Evolutionary conservation across 2,329 filamentous ascomycete genomes (phyloP).

Genomic region (Setomelanomma holmii): DNA sequence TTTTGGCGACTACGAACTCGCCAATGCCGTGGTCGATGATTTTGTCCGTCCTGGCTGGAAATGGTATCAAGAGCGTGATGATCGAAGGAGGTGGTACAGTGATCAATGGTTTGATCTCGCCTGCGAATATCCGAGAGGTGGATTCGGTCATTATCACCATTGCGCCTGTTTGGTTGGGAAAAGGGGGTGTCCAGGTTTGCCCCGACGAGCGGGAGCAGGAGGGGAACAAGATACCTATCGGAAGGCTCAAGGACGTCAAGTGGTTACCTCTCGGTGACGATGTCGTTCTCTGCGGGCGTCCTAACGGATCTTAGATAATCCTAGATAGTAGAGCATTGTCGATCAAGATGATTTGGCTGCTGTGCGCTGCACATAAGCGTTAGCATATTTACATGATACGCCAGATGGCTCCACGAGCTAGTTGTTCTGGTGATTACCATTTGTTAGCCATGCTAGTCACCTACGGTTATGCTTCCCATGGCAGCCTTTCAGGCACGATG

Average conservation of each 20-base stretch:
- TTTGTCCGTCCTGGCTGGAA: constrained; percentile 62
- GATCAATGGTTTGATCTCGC: constrained; percentile 79
- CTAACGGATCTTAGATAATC: not conserved
- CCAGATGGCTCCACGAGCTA: too few species aligned
- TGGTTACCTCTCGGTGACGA: constrained; percentile 86
- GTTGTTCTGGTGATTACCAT: too few species aligned
- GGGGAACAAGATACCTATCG: constrained; percentile 62
- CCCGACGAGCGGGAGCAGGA: constrained; percentile 65
- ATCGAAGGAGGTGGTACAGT: constrained; percentile 85
- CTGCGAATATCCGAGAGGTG: constrained; percentile 67
- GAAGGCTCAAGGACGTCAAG: constrained; percentile 69
- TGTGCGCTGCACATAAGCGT: too few species aligned
- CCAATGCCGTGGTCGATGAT: constrained; percentile 66
- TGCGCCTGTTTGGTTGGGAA: constrained; percentile 88
- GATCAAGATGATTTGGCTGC: not conserved
- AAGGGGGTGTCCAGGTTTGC: constrained; percentile 79
- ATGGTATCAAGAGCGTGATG: constrained; percentile 82
- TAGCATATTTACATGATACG: too few species aligned
- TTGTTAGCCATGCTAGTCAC: too few species aligned
- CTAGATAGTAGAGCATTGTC: not conserved
- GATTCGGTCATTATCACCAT: constrained; percentile 86
- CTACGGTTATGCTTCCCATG: constrained; percentile 26
- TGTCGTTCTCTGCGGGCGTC: constrained; percentile 75
- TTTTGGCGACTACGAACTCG: not conserved
- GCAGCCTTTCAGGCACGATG: constrained; percentile 26